Conservation (phyloP, 2,329 filamentous ascomycete genomes). For the Chaetothyriales sp. region DNA sequence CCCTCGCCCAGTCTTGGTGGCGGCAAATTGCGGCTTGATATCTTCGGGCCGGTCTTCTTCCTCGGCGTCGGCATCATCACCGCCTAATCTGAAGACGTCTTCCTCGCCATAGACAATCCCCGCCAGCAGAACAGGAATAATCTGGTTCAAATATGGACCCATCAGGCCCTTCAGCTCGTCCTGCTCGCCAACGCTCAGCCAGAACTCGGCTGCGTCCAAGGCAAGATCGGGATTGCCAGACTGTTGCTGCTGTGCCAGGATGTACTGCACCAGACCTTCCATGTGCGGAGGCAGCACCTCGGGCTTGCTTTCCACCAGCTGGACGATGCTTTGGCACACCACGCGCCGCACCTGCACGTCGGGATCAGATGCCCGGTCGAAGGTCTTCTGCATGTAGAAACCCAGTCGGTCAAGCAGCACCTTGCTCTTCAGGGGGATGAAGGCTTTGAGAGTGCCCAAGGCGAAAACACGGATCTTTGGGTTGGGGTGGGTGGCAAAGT, state of each 20-base stretch:
- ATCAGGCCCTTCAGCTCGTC: conserved; percentile 61
- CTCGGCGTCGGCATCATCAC: conserved; percentile 76
- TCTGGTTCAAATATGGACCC: conserved; percentile 62
- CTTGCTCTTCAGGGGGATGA: conserved; percentile 70
- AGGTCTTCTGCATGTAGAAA: conserved; percentile 65
- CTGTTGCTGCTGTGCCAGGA: conserved; percentile 73
- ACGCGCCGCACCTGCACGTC: conserved; percentile 74
- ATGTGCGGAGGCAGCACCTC: conserved; percentile 85
- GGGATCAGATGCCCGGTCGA: conserved; percentile 60
- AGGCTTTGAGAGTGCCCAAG: conserved; percentile 76
- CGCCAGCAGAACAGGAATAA: conserved; percentile 77
- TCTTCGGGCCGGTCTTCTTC: conserved; percentile 81
- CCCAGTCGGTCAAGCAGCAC: conserved; percentile 71
- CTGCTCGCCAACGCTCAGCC: conserved; percentile 85
- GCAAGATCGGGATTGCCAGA: conserved; percentile 73
- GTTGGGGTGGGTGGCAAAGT: conserved; percentile 63
- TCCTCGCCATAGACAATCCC: conserved; percentile 96
- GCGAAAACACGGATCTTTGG: conserved; percentile 67
- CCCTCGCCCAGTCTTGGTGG: conserved; percentile 44
- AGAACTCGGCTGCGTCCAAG: conserved; percentile 92
- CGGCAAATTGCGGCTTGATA: conserved; percentile 83
- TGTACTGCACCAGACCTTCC: conserved; percentile 76
- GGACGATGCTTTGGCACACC: conserved; percentile 84
- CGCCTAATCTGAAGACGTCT: conserved; percentile 71
- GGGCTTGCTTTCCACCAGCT: conserved; percentile 76